Base-by-base conservation (phyloP, 2,329 filamentous ascomycete genomes). In the Colletotrichum sp. region DNA sequence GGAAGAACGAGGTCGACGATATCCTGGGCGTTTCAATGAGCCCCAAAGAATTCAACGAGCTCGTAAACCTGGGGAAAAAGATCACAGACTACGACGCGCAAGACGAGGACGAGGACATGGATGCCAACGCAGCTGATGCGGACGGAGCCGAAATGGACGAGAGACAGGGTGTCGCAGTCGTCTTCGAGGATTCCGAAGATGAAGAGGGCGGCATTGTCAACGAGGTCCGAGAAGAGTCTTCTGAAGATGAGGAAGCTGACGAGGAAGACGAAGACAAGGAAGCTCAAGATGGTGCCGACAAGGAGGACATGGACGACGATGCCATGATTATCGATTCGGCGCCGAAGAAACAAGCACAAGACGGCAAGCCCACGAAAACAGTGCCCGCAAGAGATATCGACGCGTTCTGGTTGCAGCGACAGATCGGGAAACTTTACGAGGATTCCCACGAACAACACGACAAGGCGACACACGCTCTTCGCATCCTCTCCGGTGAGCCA, bases 11-110 rank as follows among this genome's bases (percentile, higher is more conserved):
- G 82, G 92, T 98, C 57, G 97, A 99, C 79, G 97, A 98, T 77
- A 92, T 98, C 73, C 84, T 99, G 55, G 97, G 96, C n/a, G 90
- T 90, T 43, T 92, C 92, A 1, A 90, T 98, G 87, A 93, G 89
- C 63, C 91, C 95, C 2, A 98, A 98, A 81, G 93, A 98, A 82
- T 99, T 98, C 86, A 98, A 98, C 81, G 96, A 98, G 85, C 86
- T 99, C 77, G 93, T 98, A 69, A 99, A 98, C 81, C 87, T 99
- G 57, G 95, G 96, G 76, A 99, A 99, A 87, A 99, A 99, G 86
- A 98, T 99, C 76, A 99, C 97, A 64, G 97, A 99, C 83, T 99
- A 98, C 83, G 94, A 98, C 83, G 94, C 94, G 51, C 95, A 98
- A 82, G 96, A 98, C 77, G 97, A 98, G 36, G 96, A 98, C 76